Evolutionary conservation across 495 filamentous ascomycete genomes (phyloP).

Genomic region (Copromyces sp.): DNA sequence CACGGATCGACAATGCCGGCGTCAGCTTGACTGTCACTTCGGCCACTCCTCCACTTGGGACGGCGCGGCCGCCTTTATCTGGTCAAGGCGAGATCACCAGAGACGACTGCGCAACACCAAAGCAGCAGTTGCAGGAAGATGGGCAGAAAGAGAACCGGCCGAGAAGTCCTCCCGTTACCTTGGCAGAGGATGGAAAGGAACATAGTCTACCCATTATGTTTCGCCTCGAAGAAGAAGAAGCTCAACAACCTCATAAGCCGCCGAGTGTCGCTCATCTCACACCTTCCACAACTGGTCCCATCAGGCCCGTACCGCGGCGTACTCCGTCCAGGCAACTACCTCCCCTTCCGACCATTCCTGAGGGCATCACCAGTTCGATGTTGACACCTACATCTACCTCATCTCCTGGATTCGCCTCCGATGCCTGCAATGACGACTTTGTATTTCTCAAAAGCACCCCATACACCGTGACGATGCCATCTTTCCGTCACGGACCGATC

Average conservation of each 20-base stretch:
- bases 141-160: neutral
- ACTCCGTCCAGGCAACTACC: slow-evolving; percentile 15
- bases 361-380: slow-evolving; percentile 18
- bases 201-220: slow-evolving; percentile 13
- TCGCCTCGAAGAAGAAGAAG: slow-evolving; percentile 9
- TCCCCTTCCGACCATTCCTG: slow-evolving; percentile 36
- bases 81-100: slow-evolving; percentile 2
- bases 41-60: neutral
- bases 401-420: slow-evolving; percentile 7
- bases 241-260: neutral
- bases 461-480: slow-evolving; percentile 30
- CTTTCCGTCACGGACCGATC: slow-evolving; percentile 40
- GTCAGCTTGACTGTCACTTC: neutral
- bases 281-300: slow-evolving; percentile 11
- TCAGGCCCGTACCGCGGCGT: slow-evolving; percentile 9
- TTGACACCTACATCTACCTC: slow-evolving; percentile 9
- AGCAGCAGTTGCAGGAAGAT: neutral
- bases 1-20: slow-evolving; percentile 4
- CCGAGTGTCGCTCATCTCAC: neutral
- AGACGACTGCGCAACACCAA: slow-evolving; percentile 11
- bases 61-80: slow-evolving; percentile 5
- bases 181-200: slow-evolving; percentile 6
- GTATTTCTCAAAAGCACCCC: slow-evolving; percentile 33
- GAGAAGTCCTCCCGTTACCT: neutral
- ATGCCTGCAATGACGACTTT: slow-evolving; percentile 21